Evolutionary conservation across 495 filamentous ascomycete species (phyloP), one percentile per base, ranked within the genome.

Genomic region (Aspergillus kassunensis): DNA sequence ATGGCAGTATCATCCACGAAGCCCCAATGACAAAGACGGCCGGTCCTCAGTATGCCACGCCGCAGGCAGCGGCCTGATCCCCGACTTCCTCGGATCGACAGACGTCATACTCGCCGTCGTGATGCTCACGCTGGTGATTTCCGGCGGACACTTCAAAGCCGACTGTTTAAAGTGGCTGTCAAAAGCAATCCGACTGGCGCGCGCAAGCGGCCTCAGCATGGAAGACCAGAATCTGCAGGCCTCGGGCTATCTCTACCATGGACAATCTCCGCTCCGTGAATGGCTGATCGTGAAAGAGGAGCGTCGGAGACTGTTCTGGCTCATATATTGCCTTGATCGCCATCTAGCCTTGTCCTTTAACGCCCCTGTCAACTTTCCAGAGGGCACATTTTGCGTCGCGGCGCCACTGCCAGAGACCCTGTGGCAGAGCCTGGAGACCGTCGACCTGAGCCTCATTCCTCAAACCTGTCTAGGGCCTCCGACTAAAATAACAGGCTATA

Each of bases 1-100:
- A 24, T 51, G 49, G 49, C 49, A 51, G n/a, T 51, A 35, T 36
- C 49, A 51, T 24, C 39, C 37, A 6, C 49, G 49, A n/a, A 39
- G 49, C 4, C 27, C 36, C 19, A 29, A 29, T 1, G 49, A 51
- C 15, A 51, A 51, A 34, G 37, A 51, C 30, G 49, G 49, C 3
- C 37, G 49, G 30, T 35, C 49, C 0, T 51, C 49, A 7, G 49
- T 51, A 3, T 51, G 24, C 6, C 49, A 51, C 18, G 49, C 49
- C 6, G 29, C 49, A 18, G 39, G 49, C 4, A 51, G 27, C 29
- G 49, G 49, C 12, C 49, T 51, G 16, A 51, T 51, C 3, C 49
- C 49, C 18, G 49, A 51, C 27, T 51, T 51, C 19, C 25, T 51
- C 6, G 49, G 49, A 3, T 34, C 49, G 2, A 51, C 49, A 10